phyloP scores from a whole-genome alignment of 2,329 filamentous ascomycete species.

The Aspergillus hiratsukae region DNA sequence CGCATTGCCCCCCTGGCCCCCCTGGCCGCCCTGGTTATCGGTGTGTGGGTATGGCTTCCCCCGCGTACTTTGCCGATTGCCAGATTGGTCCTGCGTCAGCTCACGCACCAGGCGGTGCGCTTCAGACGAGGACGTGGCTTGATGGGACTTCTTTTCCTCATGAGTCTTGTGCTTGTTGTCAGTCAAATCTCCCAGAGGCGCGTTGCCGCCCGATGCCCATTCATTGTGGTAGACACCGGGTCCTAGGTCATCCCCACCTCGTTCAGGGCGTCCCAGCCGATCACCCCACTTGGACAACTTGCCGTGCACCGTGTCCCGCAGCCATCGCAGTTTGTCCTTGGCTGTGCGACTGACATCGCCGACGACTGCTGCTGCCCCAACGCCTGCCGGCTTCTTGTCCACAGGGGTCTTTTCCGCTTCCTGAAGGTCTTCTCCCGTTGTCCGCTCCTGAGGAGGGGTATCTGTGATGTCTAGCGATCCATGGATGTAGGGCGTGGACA shows the following conservation, averaged over 20 bases:
- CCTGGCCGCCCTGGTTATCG: constrained; percentile 8
- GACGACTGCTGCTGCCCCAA: neutral
- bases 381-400: neutral
- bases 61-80: constrained; percentile 12
- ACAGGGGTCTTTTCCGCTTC: constrained; percentile 2
- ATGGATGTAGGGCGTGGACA: constrained; percentile 18
- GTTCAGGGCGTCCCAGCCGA: constrained; percentile 19
- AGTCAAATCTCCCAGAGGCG: constrained; percentile 23
- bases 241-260: constrained; percentile 23
- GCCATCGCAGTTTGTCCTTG: constrained; percentile 2
- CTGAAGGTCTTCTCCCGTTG: neutral
- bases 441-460: constrained; percentile 7
- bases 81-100: constrained; percentile 24
- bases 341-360: neutral
- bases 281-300: constrained; percentile 13
- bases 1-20: constrained; percentile 5
- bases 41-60: constrained; percentile 2
- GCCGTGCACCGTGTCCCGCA: constrained; percentile 5
- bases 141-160: constrained; percentile 21
- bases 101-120: constrained; percentile 31
- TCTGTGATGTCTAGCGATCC: constrained; percentile 27
- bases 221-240: constrained; percentile 21
- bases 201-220: constrained; percentile 24
- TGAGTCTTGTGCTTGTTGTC: constrained; percentile 29
- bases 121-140: constrained; percentile 23